These are phyloP conservation scores for Sarcomyxa edulis DNA, from an alignment of 768 basidiomycete genomes.

Conservation along the genomic window DNA sequence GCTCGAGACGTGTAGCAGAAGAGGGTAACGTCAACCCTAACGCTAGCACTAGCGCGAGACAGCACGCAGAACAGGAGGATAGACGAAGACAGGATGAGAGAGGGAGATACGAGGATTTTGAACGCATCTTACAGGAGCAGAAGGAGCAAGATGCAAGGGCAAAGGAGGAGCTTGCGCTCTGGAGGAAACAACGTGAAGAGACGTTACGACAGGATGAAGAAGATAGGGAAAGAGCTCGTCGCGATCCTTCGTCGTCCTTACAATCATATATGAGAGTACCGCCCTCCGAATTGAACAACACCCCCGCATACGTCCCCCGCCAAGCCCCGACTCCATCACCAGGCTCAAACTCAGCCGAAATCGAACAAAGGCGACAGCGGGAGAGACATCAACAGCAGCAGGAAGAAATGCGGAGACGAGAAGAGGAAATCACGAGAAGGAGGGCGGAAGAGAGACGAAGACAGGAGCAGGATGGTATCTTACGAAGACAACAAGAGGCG, in stretches of 20 bases:
- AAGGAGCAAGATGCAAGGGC: constrained; percentile 14
- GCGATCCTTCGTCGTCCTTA: too few species aligned
- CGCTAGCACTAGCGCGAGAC: too few species aligned
- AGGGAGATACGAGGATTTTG: neutral
- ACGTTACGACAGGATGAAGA: constrained; percentile 21
- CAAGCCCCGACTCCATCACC: too few species aligned
- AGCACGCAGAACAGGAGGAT: neutral
- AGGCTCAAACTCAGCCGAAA: too few species aligned
- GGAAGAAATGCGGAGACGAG: constrained; percentile 38
- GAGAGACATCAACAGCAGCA: constrained; percentile 29
- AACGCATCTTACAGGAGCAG: constrained; percentile 13
- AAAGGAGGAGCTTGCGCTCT: constrained; percentile 30
- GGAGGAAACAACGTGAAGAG: constrained; percentile 31
- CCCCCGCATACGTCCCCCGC: too few species aligned
- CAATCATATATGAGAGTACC: too few species aligned
- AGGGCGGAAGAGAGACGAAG: constrained; percentile 33
- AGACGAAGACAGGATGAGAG: neutral
- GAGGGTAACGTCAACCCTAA: too few species aligned
- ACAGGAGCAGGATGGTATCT: constrained; percentile 53
- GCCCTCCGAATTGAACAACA: too few species aligned
- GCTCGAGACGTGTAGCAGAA: too few species aligned
- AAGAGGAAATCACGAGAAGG: constrained; percentile 38
- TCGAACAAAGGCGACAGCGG: constrained; percentile 20
- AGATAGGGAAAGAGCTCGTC: too few species aligned
- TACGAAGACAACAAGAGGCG: constrained; percentile 54